Base-by-base conservation (phyloP, 164 flowering plant genomes). In the Aristolochia contorta region DNA sequence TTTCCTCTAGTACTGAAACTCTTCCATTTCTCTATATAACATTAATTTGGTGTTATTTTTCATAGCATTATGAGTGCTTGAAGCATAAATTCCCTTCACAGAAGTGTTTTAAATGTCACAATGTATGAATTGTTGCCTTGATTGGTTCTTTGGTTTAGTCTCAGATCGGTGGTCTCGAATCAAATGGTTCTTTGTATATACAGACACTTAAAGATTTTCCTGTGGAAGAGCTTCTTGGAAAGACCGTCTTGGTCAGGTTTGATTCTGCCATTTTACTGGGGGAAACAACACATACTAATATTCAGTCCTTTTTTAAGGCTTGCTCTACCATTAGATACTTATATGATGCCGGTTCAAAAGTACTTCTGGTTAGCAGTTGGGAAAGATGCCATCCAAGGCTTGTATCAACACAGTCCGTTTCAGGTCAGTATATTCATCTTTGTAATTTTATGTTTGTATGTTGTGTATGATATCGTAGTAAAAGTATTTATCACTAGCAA, bases 201-300 rank as follows among this genome's bases (percentile, higher is more conserved):
- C 93, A 77, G 76, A 79, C 89, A 61, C 94, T 88, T 54, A 72
- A 72, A 64, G 50, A 61, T 15, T 83, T 78, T 67, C 89, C 91
- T 0, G 75, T 53, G 69, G 77, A 82, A 66, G 74, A 82, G 64
- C 86, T 91, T 47, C 55, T 58, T 58, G 78, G 72, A 41, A 88
- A 82, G 72, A 74, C 82, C 68, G 89, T 81, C 27, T 61, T 88
- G 86, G 94, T 88, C 49, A 79, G 96, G 64, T 80, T 86, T 74
- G 96, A 91, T 74, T 72, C 86, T 45, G 57, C 69, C 48, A 24
- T 80, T 50, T 63, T 88, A 67, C 76, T 83, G 33, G 24, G 12
- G 20, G 71, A 74, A 61, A 63, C 45, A 22, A 51, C 48, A 51
- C 69, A 68, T 25, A 49, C 16, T 6, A 64, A 58, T 24, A 47